These are phyloP conservation scores for Clonostachys chloroleuca DNA, from an alignment of 2,329 filamentous ascomycete species.

Conservation along the genomic window DNA sequence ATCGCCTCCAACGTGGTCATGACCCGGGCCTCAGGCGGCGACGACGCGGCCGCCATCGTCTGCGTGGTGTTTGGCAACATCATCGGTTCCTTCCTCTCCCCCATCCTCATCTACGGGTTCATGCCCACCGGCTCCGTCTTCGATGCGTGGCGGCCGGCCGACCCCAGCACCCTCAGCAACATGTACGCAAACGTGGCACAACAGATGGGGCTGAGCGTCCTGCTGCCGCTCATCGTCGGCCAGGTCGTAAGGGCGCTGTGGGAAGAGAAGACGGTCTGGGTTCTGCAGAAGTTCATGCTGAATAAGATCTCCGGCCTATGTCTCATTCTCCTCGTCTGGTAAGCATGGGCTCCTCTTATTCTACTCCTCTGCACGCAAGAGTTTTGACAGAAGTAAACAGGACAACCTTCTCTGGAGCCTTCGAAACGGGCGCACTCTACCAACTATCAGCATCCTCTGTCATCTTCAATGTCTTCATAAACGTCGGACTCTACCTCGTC, in stretches of 20 bases:
- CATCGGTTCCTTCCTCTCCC: slow-evolving; percentile 62
- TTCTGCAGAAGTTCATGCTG: slow-evolving; percentile 48
- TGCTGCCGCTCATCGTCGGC: slow-evolving; percentile 59
- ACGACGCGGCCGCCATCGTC: slow-evolving; percentile 60
- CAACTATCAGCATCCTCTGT: slow-evolving; percentile 55
- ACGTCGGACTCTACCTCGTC: slow-evolving; percentile 57
- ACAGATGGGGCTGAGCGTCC: slow-evolving; percentile 63
- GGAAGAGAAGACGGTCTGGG: slow-evolving; percentile 45
- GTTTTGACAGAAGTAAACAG: slow-evolving; percentile 33
- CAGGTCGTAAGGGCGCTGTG: slow-evolving; percentile 51
- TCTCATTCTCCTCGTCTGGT: slow-evolving; percentile 44
- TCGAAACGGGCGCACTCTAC: slow-evolving; percentile 58
- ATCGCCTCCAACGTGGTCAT: slow-evolving; percentile 72
- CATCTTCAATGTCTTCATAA: slow-evolving; percentile 64
- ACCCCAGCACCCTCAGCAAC: slow-evolving; percentile 44
- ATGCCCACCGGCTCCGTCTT: slow-evolving; percentile 49
- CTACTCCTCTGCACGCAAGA: background rate
- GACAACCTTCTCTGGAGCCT: slow-evolving; percentile 64
- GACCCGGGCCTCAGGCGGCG: slow-evolving; percentile 59
- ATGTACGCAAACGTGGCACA: slow-evolving; percentile 66
- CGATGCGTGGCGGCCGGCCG: slow-evolving; percentile 47
- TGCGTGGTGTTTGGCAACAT: slow-evolving; percentile 69
- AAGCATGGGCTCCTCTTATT: slow-evolving; percentile 5
- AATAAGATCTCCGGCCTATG: slow-evolving; percentile 43
- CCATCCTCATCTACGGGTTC: slow-evolving; percentile 58